These are phyloP conservation scores for Citrus trifoliata DNA, from an alignment of 345 rosid species.

Conservation along the genomic window DNA sequence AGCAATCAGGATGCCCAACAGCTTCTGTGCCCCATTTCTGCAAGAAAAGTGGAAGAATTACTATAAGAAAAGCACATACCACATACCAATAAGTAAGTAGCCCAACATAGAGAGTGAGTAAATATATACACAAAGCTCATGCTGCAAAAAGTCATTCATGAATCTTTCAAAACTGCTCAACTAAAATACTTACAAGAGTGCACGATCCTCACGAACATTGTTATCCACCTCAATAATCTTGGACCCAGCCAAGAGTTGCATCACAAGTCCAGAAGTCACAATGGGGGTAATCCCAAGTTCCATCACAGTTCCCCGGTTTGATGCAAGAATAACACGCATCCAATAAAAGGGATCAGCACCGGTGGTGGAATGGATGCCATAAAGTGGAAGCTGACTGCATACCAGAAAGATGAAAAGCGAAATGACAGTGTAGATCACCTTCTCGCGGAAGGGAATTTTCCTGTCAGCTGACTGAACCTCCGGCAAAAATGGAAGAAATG, in stretches of 20 bases:
- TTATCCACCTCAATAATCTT: slow-evolving; percentile 79
- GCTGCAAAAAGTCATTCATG: background rate
- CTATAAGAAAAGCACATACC: background rate
- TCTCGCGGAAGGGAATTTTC: slow-evolving; percentile 67
- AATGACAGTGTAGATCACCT: slow-evolving; percentile 55
- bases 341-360: slow-evolving; percentile 76
- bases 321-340: slow-evolving; percentile 81
- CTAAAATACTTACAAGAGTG: slow-evolving; percentile 47
- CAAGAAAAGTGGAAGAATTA: slow-evolving; percentile 5
- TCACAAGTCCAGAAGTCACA: slow-evolving; percentile 65
- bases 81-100: background rate
- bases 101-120: background rate
- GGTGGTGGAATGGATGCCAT: slow-evolving; percentile 65
- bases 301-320: slow-evolving; percentile 76
- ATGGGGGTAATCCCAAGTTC: slow-evolving; percentile 77
- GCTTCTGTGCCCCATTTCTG: slow-evolving; percentile 68
- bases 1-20: slow-evolving; percentile 66
- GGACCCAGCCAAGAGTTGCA: slow-evolving; percentile 74
- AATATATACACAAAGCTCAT: background rate
- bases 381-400: slow-evolving; percentile 76
- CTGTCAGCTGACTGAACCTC: slow-evolving; percentile 70
- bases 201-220: slow-evolving; percentile 69
- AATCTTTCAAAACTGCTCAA: background rate
- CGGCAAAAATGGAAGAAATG: slow-evolving; percentile 51
- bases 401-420: slow-evolving; percentile 62